Evolutionary conservation across 768 basidiomycete species (phyloP), one percentile per base, ranked within the genome.

Genomic region (Pleurotus tuber-regium): DNA sequence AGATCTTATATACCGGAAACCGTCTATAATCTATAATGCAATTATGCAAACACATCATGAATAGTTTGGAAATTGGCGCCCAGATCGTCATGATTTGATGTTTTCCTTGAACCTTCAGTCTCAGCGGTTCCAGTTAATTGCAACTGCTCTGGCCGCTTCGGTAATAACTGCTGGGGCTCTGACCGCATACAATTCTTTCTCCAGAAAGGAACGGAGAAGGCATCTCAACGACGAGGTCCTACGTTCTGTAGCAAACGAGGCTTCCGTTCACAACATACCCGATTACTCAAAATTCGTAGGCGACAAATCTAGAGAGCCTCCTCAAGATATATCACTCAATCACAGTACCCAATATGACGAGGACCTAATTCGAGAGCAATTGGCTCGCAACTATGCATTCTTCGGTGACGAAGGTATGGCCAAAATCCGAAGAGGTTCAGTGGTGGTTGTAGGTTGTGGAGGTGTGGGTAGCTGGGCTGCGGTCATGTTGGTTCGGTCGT

Each of bases 401-500:
- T 88, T 98, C 48, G 93, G 92, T 0, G 89, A 95, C 26, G 89
- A 92, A 29, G 82, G 82, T 33, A 96, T 98, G 91, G 65, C 70
- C 8, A 85, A 81, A 62, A 77, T 98, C 47, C 77, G 97, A 47
- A 62, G 74, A 7, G 81, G 84, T 10, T 80, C 75, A 4, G 94
- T 98, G 1, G 93, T 92, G 14, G 73, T 98, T 16, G 86, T 99
- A 2, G 97, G 97, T 4, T 92, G 94, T 57, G 97, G 97, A 52
- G 96, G 97, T 2, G 97, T 99, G 0, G 97, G 97, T 0, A 94
- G 91, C 62, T 96, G 93, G 91, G 89, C 86, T 30, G 93, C 94
- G 12, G 81, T 96, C 26, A 96, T 96, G 96, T 82, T 93, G 23
- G 86, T 84, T 39, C 73, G 94, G 64, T 94, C 92, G 89, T 94